Evolutionary conservation across 495 filamentous ascomycete species (phyloP).

Genomic region (Bombardia bombarda): DNA sequence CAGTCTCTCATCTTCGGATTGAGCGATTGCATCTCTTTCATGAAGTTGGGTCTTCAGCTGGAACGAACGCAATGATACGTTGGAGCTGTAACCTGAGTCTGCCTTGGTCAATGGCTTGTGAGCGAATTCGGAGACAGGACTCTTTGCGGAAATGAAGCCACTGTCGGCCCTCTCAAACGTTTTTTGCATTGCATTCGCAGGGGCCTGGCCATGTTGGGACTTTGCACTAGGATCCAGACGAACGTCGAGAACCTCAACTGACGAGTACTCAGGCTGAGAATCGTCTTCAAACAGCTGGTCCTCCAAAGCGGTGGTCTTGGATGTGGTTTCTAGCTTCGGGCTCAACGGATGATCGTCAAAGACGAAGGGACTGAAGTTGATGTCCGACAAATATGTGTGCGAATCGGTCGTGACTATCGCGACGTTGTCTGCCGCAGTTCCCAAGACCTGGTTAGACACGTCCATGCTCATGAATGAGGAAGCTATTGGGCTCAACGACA

Average conservation of each 20-base stretch:
- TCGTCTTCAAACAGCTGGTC: constrained; percentile 41
- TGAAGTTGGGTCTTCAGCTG: constrained; percentile 12
- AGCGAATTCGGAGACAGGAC: constrained; percentile 24
- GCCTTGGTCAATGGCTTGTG: constrained; percentile 40
- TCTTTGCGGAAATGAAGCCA: constrained; percentile 28
- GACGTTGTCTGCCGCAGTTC: not conserved
- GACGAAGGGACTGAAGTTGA: constrained; percentile 23
- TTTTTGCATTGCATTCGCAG: constrained; percentile 5
- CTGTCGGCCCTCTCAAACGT: constrained; percentile 33
- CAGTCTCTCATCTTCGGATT: constrained; percentile 2
- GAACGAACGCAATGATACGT: constrained; percentile 41
- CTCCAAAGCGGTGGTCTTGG: constrained; percentile 39
- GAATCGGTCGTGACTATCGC: constrained; percentile 4
- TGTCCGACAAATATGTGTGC: constrained; percentile 19
- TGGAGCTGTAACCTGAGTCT: constrained; percentile 51
- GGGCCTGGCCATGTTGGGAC: constrained; percentile 11
- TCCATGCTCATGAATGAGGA: constrained; percentile 11
- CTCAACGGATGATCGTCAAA: too few relatives aligned
- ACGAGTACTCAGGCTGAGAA: constrained; percentile 22
- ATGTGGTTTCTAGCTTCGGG: constrained; percentile 35
- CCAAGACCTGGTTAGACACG: not conserved
- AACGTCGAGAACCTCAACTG: constrained; percentile 31
- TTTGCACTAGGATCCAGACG: constrained; percentile 34
- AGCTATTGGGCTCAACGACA: constrained; percentile 9
- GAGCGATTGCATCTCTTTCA: constrained; percentile 1